Conservation (phyloP, 2,329 filamentous ascomycete genomes). For the Apiospora malaysiana region DNA sequence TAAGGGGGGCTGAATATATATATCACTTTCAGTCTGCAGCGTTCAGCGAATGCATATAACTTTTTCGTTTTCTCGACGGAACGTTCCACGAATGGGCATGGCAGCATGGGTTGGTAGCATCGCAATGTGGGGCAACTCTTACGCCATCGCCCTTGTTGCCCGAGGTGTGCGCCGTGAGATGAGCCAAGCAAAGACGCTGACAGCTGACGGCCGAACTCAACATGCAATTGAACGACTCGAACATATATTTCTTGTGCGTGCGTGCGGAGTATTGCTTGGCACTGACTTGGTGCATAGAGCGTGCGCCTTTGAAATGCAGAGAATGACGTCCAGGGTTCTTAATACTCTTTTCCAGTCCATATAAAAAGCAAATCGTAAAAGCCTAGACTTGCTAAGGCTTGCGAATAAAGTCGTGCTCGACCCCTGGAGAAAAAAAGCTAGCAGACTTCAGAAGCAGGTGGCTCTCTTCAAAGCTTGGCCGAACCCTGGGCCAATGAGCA, state of each 20-base stretch:
- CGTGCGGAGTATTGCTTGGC: slow-evolving; percentile 4
- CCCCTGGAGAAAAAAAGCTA: not conserved
- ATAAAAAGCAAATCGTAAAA: too few relatives aligned
- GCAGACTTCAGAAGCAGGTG: not conserved
- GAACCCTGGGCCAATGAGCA: not conserved
- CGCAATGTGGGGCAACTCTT: slow-evolving; percentile 12
- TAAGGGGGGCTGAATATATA: not conserved
- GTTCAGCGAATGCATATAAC: not conserved
- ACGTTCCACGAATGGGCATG: not conserved
- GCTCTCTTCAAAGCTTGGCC: not conserved
- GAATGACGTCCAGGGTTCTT: not conserved
- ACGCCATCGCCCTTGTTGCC: slow-evolving; percentile 16
- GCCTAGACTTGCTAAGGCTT: too few relatives aligned
- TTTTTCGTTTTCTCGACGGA: not conserved
- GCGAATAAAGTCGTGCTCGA: not conserved
- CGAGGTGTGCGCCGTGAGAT: not conserved
- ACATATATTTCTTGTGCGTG: slow-evolving; percentile 1
- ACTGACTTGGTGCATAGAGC: not conserved
- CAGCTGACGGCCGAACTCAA: not conserved
- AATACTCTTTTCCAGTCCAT: not conserved
- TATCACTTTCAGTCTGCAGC: not conserved
- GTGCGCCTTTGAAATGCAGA: not conserved
- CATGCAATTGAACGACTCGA: not conserved
- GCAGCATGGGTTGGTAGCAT: not conserved
- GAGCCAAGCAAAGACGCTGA: slow-evolving; percentile 2